These are phyloP conservation scores for Melampsora americana DNA, from an alignment of 1,284 basidiomycete species.

Conservation along the genomic window DNA sequence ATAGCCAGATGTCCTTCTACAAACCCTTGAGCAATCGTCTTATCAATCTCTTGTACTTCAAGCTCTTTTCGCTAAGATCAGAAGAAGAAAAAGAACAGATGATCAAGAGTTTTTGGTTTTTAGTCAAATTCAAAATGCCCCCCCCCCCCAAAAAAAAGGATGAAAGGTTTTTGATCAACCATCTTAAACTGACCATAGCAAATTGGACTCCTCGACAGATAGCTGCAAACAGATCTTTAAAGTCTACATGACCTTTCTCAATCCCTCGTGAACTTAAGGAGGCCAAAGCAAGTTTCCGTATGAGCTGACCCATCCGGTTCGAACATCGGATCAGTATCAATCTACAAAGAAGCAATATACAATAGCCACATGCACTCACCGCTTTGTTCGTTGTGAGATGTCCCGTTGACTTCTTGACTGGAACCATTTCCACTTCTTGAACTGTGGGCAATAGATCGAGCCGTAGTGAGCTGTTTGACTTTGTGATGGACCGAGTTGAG, in stretches of 20 bases:
- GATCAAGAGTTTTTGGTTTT: neutral
- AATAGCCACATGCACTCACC: neutral
- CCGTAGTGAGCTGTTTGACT: neutral
- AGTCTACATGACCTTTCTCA: slow-evolving; percentile 26
- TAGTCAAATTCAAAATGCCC: neutral
- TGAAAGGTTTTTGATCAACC: neutral
- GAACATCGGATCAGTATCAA: slow-evolving; percentile 20
- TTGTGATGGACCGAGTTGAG: neutral
- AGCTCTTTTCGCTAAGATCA: slow-evolving; percentile 36
- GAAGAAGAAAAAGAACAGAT: neutral
- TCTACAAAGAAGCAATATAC: neutral
- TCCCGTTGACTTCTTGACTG: neutral
- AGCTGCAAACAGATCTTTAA: slow-evolving; percentile 36
- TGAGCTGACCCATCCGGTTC: slow-evolving; percentile 15
- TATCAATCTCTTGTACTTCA: slow-evolving; percentile 24
- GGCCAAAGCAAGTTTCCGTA: slow-evolving; percentile 33
- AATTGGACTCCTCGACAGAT: slow-evolving; percentile 43
- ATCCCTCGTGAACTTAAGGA: slow-evolving; percentile 23
- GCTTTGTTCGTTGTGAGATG: neutral
- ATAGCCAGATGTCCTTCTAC: slow-evolving; percentile 41
- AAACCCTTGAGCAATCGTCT: slow-evolving; percentile 26
- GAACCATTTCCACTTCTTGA: neutral
- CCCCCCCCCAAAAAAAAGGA: no score
- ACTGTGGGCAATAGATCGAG: neutral
- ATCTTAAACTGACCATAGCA: slow-evolving; percentile 31